Base-by-base conservation (phyloP, 495 filamentous ascomycete genomes). In the Xylaria palmicola region DNA sequence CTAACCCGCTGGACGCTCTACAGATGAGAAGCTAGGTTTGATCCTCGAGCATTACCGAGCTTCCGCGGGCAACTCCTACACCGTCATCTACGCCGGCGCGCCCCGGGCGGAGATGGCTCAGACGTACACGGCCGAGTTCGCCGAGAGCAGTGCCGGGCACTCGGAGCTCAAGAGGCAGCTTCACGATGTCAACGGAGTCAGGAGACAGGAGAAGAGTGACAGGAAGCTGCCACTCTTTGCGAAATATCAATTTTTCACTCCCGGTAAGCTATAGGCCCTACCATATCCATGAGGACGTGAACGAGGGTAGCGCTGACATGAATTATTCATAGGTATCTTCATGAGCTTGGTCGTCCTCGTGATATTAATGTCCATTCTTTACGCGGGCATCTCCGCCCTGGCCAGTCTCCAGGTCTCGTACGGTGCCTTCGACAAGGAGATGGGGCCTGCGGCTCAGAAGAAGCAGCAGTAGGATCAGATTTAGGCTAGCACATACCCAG, bases 401-500 rank as follows among this genome's bases (percentile, higher is more conserved):
- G 75, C 83, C 6, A 92, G 92, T 61, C 78, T 98, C 37, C 78
- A 96, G 73, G 90, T 98, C 12, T 86, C 89, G 9, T 98, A 98
- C 76, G 90, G 88, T 49, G 92, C 94, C 1, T 98, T 98, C 72
- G 92, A 95, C 69, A 96, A 94, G 81, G 93, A 97, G 72, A 96
- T 91, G 77, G 91, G 93, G 0, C 88, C 91, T 45, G 80, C 83
- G 32, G 90, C 86, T 56, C 90, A 95, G 76, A 96, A 90, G 83
- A 96, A 96, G 79, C 84, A 89, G 72, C 81, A 88, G 77, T 83
- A 77, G 56, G 37, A 29, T 26, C 19, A 43, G 43, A 52, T 12
- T 17, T 10, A 8, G 44, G 17, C 24, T 30, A 36, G 34, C 4
- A 56, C 13, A 40, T 50, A 48, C 30, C 40, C 10, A 7, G 20